Conservation (phyloP, 2,329 filamentous ascomycete genomes). For the Graphilbum fragrans region DNA sequence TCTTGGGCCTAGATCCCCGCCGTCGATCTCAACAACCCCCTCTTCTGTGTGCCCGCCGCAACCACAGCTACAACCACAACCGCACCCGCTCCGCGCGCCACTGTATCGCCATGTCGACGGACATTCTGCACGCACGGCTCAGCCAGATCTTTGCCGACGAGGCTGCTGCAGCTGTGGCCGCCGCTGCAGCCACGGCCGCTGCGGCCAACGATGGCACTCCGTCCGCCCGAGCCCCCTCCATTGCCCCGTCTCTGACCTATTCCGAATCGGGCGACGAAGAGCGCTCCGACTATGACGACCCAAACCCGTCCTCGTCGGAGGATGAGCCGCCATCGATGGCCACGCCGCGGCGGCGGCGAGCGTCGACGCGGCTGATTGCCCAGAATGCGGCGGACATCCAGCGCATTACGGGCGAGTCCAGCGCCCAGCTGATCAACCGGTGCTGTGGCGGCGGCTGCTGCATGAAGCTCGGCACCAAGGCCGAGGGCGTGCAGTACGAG, state of each 20-base stretch:
- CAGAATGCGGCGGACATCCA: constrained; percentile 51
- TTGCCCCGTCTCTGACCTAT: constrained; percentile 50
- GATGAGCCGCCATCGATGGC: constrained; percentile 6
- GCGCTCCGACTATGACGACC: constrained; percentile 34
- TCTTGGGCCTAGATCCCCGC: no score
- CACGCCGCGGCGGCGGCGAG: constrained; percentile 40
- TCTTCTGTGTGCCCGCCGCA: no score
- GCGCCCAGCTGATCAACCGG: constrained; percentile 46
- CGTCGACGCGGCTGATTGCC: constrained; percentile 56
- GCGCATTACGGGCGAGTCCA: constrained; percentile 52
- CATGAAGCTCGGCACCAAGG: constrained; percentile 33
- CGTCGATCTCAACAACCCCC: no score
- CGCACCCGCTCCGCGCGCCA: neutral
- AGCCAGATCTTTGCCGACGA: constrained; percentile 11
- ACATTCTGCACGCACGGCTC: constrained; percentile 8
- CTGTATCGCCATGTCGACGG: constrained; percentile 6
- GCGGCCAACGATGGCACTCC: constrained; percentile 29
- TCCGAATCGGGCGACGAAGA: constrained; percentile 49
- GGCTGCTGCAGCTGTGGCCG: constrained; percentile 7
- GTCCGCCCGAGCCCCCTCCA: constrained; percentile 34
- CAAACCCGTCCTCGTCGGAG: constrained; percentile 25
- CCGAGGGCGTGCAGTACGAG: constrained; percentile 38
- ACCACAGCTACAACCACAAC: no score
- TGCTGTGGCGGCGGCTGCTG: constrained; percentile 57
- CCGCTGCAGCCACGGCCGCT: constrained; percentile 13